Percentiles rank a stretch among this genome's conserved stretches.
Evolutionary conservation across 306 rosid species (phyloP).

Genomic region (Pyrus betulifolia): DNA sequence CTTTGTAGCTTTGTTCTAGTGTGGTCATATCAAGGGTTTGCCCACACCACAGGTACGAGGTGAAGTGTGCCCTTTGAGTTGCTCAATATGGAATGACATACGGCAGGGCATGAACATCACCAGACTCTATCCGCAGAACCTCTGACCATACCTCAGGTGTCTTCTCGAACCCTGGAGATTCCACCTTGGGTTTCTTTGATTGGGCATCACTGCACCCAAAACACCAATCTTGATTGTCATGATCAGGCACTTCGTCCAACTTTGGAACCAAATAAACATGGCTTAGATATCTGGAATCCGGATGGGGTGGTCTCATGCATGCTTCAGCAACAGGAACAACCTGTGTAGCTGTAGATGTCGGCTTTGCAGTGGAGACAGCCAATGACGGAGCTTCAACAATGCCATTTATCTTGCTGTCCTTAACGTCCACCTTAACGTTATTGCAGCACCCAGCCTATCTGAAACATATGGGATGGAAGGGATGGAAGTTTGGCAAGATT

Average conservation of each 20-base stretch:
- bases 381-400: conserved; percentile 36
- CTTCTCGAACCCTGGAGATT: conserved; percentile 34
- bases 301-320: conserved; percentile 60
- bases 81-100: conserved; percentile 83
- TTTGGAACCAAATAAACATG: conserved; percentile 61
- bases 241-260: conserved; percentile 43
- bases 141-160: conserved; percentile 76
- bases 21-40: conserved; percentile 20
- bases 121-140: conserved; percentile 54
- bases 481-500: conserved; percentile 46
- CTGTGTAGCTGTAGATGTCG: conserved; percentile 14
- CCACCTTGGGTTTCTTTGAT: conserved; percentile 30
- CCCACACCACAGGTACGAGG: conserved; percentile 19
- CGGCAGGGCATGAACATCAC: conserved; percentile 68
- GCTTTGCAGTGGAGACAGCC: conserved; percentile 34
- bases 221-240: conserved; percentile 69
- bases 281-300: conserved; percentile 57
- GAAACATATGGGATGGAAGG: conserved; percentile 32
- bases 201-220: conserved; percentile 36
- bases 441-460: conserved; percentile 33
- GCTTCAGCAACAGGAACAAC: conserved; percentile 29
- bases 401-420: conserved; percentile 60
- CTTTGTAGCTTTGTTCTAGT: conserved; percentile 12
- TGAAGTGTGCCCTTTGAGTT: conserved; percentile 20
- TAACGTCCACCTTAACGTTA: conserved; percentile 36